Percentiles rank a stretch among this genome's conserved stretches.
phyloP scores from a whole-genome alignment of 2,329 filamentous ascomycete species.

The Microcyclospora pomicola region DNA sequence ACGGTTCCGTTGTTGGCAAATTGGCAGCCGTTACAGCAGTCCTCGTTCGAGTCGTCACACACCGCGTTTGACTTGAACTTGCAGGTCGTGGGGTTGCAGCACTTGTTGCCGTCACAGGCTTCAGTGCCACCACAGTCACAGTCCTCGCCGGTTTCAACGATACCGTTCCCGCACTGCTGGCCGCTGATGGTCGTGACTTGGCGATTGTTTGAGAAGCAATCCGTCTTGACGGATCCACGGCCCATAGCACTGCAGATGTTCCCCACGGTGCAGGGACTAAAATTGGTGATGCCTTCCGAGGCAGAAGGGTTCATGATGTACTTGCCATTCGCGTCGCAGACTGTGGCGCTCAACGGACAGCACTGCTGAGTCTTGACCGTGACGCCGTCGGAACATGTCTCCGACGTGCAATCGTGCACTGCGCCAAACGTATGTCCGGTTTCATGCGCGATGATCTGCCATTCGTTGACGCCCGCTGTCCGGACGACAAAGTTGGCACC shows the following conservation, averaged over 20 bases:
- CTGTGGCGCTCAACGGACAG: slow-evolving; percentile 56
- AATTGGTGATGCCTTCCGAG: slow-evolving; percentile 53
- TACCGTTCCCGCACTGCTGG: slow-evolving; percentile 87
- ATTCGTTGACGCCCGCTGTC: slow-evolving; percentile 56
- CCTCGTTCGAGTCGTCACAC: slow-evolving; percentile 74
- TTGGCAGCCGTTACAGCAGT: slow-evolving; percentile 63
- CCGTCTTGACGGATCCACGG: slow-evolving; percentile 59
- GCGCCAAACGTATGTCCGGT: slow-evolving; percentile 90
- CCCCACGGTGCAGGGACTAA: slow-evolving; percentile 80
- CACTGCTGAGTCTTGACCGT: slow-evolving; percentile 52
- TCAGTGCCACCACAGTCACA: slow-evolving; percentile 79
- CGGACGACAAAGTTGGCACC: slow-evolving; percentile 81
- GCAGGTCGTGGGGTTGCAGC: slow-evolving; percentile 79
- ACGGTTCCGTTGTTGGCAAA: slow-evolving; percentile 55
- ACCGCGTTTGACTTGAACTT: slow-evolving; percentile 62
- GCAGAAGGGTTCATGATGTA: slow-evolving; percentile 98
- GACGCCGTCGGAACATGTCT: slow-evolving; percentile 52
- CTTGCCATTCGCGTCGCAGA: slow-evolving; percentile 61
- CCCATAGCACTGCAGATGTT: slow-evolving; percentile 84
- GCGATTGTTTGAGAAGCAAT: slow-evolving; percentile 73
- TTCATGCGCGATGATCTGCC: slow-evolving; percentile 94
- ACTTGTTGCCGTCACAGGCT: slow-evolving; percentile 60
- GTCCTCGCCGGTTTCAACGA: slow-evolving; percentile 85
- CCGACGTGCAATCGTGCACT: slow-evolving; percentile 72
- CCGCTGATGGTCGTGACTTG: slow-evolving; percentile 69